Percentiles rank a stretch among this genome's conserved stretches.
phyloP scores from a whole-genome alignment of 176 grass and related monocot species.

The Lolium perenne region DNA sequence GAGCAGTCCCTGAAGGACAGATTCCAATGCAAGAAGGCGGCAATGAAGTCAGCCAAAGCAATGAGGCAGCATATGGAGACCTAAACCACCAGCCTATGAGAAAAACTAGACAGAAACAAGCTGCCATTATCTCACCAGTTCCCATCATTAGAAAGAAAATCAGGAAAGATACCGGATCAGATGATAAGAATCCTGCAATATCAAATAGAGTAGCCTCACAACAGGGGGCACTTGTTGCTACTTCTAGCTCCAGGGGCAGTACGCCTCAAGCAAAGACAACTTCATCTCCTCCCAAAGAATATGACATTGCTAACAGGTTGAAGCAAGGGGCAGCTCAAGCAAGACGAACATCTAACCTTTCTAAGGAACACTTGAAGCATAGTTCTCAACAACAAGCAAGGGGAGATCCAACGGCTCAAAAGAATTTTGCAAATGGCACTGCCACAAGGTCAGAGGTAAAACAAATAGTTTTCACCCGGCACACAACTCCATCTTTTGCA shows the following conservation, averaged over 20 bases:
- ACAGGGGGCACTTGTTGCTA: neutral
- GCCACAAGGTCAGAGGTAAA: too few relatives aligned
- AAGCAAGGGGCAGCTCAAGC: neutral
- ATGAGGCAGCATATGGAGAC: neutral
- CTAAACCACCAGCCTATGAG: neutral
- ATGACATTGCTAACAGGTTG: slow-evolving; percentile 12
- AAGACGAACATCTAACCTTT: neutral
- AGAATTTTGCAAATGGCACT: too few relatives aligned
- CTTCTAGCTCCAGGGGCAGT: slow-evolving; percentile 4
- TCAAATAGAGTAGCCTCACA: slow-evolving; percentile 10
- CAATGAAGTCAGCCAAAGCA: neutral
- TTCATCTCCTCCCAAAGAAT: neutral
- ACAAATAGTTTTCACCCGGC: too few relatives aligned
- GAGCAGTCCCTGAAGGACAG: neutral
- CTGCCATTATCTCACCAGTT: slow-evolving; percentile 19
- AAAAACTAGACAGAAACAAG: slow-evolving; percentile 18
- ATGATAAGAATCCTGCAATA: slow-evolving; percentile 17
- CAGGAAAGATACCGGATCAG: neutral
- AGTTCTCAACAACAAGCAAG: too few relatives aligned
- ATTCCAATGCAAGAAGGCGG: neutral
- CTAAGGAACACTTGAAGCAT: too few relatives aligned
- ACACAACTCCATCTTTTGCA: neutral
- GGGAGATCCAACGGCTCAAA: too few relatives aligned
- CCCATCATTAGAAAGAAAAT: slow-evolving; percentile 24
- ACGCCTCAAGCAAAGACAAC: neutral